Base-by-base conservation (phyloP, 1,139 yeast species). In the Kluyveromyces sp. region DNA sequence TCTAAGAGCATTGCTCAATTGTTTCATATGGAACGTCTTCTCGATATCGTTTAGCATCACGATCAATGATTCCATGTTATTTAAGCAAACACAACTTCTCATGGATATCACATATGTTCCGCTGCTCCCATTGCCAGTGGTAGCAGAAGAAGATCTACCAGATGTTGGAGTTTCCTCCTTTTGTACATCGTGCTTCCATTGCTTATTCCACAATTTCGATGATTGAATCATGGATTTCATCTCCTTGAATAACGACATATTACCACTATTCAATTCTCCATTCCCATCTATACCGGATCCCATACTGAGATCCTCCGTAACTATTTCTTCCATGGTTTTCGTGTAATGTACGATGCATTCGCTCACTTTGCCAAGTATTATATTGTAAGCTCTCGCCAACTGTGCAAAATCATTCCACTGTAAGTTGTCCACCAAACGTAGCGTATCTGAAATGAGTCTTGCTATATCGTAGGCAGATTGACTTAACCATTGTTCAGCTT, bases 81-180 rank as follows among this genome's bases (percentile, higher is more conserved):
- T 86, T 46, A 88, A 69, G 26, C 84, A 82, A n/a, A 85, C 77
- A 64, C 95, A 87, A 0, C 92, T 81, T 46, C 75, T 37, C 31
- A 37, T 6, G n/a, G 39, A 37, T 25, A 37, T 37, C 21, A 37
- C 39, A 10, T 37, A 37, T 8, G 21, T 15, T 15, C 21, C 21
- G 21, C 21, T 15, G 21, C 21, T 15, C 21, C 21, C 21, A 15
- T 15, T 15, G 21, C 39, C 29, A 28, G 39, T 26, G n/a, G 21
- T 25, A 8, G 39, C 5, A 4, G 7, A n/a, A 4, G 39, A 4
- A 6, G 27, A n/a, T n/a, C 8, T 27, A n/a, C n/a, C 15, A 8
- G 39, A 3, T 8, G 31, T 37, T 8, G 41, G 34, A 30, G 26
- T 4, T 4, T 30, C 27, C 10, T 10, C 8, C 10, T 30, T 29